phyloP scores from a whole-genome alignment of 176 grass and related monocot genomes.

The Oropetium thomaeum region DNA sequence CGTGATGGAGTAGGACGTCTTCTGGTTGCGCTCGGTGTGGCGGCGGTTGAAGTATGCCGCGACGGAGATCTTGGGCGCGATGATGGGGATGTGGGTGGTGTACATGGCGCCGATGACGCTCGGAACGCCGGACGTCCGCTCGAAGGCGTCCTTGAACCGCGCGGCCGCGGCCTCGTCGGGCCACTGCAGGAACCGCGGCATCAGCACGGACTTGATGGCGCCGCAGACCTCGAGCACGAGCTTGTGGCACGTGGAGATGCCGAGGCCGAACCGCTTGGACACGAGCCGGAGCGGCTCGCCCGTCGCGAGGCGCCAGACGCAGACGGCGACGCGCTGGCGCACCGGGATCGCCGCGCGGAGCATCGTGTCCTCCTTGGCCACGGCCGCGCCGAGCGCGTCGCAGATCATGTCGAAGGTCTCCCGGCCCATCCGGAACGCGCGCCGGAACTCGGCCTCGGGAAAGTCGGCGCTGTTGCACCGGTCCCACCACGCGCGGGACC shows the following conservation, averaged over 20 bases:
- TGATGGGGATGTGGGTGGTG: conserved; percentile 95
- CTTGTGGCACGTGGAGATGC: conserved; percentile 98
- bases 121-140: conserved; percentile 45
- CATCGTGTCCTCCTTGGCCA: conserved; percentile 97
- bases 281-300: conserved; percentile 93
- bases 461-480: conserved; percentile 62
- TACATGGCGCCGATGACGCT: conserved; percentile 80
- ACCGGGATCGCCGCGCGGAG: conserved; percentile 91
- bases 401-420: conserved; percentile 95
- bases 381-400: conserved; percentile 62
- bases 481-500: conserved; percentile 92
- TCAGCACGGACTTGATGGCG: conserved; percentile 80
- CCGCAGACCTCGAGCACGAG: conserved; percentile 88
- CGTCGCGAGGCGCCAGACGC: conserved; percentile 88
- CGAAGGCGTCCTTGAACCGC: conserved; percentile 48
- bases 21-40: conserved; percentile 97
- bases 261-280: conserved; percentile 93
- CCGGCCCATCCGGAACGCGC: conserved; percentile 66
- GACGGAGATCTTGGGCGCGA: conserved; percentile 91
- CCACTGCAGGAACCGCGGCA: conserved; percentile 94
- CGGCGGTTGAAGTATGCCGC: conserved; percentile 91
- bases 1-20: conserved; percentile 97
- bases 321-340: conserved; percentile 90
- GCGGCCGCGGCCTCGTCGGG: conserved; percentile 39
- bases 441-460: conserved; percentile 78